These are phyloP conservation scores for Incumbomyces lentus DNA, from an alignment of 2,329 filamentous ascomycete genomes.

Conservation along the genomic window DNA sequence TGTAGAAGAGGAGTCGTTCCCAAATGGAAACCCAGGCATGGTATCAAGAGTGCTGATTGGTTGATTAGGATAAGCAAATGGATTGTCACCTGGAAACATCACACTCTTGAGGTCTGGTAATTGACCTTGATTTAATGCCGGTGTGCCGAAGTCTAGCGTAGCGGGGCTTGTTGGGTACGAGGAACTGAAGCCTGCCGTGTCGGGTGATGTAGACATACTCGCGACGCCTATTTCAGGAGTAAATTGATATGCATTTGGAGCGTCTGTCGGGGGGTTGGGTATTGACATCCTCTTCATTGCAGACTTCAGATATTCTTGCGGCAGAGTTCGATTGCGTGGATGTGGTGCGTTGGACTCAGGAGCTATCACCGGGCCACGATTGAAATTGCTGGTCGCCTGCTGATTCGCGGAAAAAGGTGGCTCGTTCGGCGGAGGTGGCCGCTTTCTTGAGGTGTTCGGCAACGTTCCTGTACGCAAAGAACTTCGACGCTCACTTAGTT, in stretches of 20 bases:
- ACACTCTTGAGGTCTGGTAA: slow-evolving; percentile 40
- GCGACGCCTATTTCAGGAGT: background rate
- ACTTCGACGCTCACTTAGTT: slow-evolving; percentile 48
- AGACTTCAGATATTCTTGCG: slow-evolving; percentile 17
- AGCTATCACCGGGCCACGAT: slow-evolving; percentile 1
- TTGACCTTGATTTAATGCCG: slow-evolving; percentile 17
- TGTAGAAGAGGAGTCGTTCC: background rate
- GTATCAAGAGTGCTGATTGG: slow-evolving; percentile 23
- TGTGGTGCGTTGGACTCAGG: slow-evolving; percentile 10
- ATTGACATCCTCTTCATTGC: slow-evolving; percentile 18
- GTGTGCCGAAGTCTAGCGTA: slow-evolving; percentile 22
- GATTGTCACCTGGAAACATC: slow-evolving; percentile 42
- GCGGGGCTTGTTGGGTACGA: slow-evolving; percentile 14
- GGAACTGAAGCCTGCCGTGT: background rate
- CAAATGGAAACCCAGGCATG: slow-evolving; percentile 1
- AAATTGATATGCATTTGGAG: background rate
- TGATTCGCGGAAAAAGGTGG: background rate
- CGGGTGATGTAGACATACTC: background rate
- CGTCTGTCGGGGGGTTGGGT: slow-evolving; percentile 10
- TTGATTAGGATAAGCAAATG: slow-evolving; percentile 41
- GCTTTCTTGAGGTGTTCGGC: slow-evolving; percentile 37
- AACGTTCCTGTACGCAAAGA: slow-evolving; percentile 27
- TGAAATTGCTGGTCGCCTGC: slow-evolving; percentile 1
- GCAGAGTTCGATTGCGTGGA: slow-evolving; percentile 15
- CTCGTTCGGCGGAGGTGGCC: slow-evolving; percentile 27